Conservation (phyloP, 2,329 filamentous ascomycete species). For the Alternaria incomplexa region DNA sequence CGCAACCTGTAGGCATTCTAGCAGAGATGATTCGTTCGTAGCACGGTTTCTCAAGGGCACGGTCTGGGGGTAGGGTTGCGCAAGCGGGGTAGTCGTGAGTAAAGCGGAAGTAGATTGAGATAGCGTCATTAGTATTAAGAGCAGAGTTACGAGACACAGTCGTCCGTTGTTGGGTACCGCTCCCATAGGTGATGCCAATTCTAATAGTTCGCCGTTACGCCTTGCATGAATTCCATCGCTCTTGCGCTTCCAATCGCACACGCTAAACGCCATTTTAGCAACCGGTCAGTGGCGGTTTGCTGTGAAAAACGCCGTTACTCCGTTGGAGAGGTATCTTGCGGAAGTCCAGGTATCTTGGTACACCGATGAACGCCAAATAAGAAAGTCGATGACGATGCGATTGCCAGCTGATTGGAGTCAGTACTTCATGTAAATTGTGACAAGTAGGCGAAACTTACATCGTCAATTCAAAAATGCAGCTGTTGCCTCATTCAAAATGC, state of each 20-base stretch:
- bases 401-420: conserved; percentile 3
- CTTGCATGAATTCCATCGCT: conserved; percentile 17
- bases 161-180: conserved; percentile 17
- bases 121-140: conserved; percentile 46
- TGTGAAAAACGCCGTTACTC: conserved; percentile 34
- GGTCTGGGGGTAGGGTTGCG: conserved; percentile 14
- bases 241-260: conserved; percentile 28
- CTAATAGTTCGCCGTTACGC: conserved; percentile 17
- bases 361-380: conserved; percentile 12
- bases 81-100: conserved; percentile 20
- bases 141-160: conserved; percentile 28
- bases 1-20: conserved; percentile 73
- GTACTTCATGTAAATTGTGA: background rate
- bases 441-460: background rate
- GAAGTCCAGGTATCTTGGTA: conserved; percentile 9
- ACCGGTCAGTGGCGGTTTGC: conserved; percentile 16
- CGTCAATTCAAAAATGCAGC: background rate
- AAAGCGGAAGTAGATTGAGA: conserved; percentile 31
- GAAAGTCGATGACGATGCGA: conserved; percentile 5
- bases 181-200: conserved; percentile 16
- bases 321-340: conserved; percentile 37
- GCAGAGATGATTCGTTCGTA: conserved; percentile 40
- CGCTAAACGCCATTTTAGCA: conserved; percentile 17
- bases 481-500: background rate
- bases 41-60: conserved; percentile 27